phyloP scores from a whole-genome alignment of 2,329 filamentous ascomycete species.

The Colletotrichum scovillei region DNA sequence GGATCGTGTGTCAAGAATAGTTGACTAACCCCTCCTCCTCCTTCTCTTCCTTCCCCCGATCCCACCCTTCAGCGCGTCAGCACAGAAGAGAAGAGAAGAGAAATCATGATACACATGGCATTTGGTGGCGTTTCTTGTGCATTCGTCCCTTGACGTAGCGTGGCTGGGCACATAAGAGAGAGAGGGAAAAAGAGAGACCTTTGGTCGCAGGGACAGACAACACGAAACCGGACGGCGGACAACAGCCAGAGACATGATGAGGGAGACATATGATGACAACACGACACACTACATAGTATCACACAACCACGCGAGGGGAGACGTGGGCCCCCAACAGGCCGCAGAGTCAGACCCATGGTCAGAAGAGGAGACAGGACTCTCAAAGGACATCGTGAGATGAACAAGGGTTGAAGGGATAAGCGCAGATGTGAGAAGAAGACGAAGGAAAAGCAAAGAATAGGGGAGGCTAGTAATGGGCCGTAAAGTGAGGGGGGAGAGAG shows the following conservation, averaged over 20 bases:
- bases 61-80: conserved; percentile 4
- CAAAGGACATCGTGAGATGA: not conserved
- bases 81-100: conserved; percentile 4
- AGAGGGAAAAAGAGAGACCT: not conserved
- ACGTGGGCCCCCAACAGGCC: not conserved
- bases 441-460: conserved; percentile 2
- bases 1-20: conserved; percentile 17
- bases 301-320: not conserved
- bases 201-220: not conserved
- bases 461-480: not conserved
- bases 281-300: not conserved
- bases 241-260: conserved; percentile 6
- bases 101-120: conserved; percentile 14
- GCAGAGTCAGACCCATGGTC: conserved; percentile 8
- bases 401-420: no score
- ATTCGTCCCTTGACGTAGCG: not conserved
- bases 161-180: not conserved
- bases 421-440: not conserved
- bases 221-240: not conserved
- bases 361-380: not conserved
- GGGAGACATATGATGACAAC: not conserved
- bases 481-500: not conserved
- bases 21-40: not conserved
- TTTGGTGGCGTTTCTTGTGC: conserved; percentile 7
- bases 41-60: not conserved